phyloP scores from a whole-genome alignment of 2,329 filamentous ascomycete genomes.

The Byssothecium circinans region DNA sequence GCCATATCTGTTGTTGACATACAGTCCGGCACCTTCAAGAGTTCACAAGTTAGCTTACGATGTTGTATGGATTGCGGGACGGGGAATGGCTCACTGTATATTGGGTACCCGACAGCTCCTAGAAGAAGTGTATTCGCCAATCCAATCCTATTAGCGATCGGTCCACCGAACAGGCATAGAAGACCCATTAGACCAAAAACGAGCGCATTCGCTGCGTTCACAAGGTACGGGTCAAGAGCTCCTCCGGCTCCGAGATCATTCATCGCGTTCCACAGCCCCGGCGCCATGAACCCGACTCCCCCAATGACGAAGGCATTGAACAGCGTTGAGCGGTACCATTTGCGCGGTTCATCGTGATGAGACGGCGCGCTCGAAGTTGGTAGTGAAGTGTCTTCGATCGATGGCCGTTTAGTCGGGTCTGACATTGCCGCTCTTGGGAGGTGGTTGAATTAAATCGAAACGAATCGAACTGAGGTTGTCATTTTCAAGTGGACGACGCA shows the following conservation, averaged over 20 bases:
- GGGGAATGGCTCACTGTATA: conserved; percentile 39
- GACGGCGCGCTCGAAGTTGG: conserved; percentile 10
- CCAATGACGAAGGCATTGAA: conserved; percentile 21
- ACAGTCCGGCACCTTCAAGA: conserved; percentile 46
- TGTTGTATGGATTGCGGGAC: neutral
- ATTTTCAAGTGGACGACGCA: too few relatives aligned
- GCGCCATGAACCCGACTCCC: conserved; percentile 16
- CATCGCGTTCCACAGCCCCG: conserved; percentile 22
- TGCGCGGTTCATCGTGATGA: conserved; percentile 9
- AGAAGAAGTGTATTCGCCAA: conserved; percentile 50
- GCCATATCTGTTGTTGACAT: conserved; percentile 55
- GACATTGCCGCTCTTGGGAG: neutral
- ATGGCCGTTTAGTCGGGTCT: conserved; percentile 1
- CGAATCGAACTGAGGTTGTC: too few relatives aligned
- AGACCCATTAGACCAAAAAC: conserved; percentile 53
- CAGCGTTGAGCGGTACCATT: conserved; percentile 49
- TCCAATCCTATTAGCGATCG: conserved; percentile 54
- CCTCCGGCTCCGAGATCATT: conserved; percentile 20
- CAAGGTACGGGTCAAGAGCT: conserved; percentile 14
- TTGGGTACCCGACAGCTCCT: conserved; percentile 52
- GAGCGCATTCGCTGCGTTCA: conserved; percentile 47
- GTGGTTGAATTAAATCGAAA: too few relatives aligned
- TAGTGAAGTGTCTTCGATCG: conserved; percentile 3
- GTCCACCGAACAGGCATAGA: conserved; percentile 53
- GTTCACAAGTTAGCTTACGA: neutral